These are phyloP conservation scores for Lentinula sp. DNA, from an alignment of 768 basidiomycete species.

Conservation along the genomic window DNA sequence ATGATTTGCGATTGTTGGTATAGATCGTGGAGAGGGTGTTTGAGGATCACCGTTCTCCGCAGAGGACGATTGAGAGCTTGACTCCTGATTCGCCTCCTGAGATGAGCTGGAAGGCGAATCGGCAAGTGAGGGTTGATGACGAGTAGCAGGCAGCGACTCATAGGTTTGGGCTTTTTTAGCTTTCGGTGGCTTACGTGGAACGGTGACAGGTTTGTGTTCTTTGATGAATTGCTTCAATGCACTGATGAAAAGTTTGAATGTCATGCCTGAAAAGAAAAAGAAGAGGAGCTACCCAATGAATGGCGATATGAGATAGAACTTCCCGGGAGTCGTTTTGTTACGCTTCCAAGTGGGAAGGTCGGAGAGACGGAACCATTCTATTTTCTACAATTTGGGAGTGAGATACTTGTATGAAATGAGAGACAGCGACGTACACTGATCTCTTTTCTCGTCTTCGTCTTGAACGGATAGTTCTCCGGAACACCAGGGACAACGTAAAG, in stretches of 20 bases:
- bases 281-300: slow-evolving; percentile 68
- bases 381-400: slow-evolving; percentile 54
- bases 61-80: slow-evolving; percentile 63
- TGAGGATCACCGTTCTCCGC: slow-evolving; percentile 55
- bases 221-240: slow-evolving; percentile 64
- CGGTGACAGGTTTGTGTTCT: slow-evolving; percentile 48
- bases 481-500: slow-evolving; percentile 87
- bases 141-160: slow-evolving; percentile 10
- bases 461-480: slow-evolving; percentile 82
- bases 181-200: slow-evolving; percentile 30
- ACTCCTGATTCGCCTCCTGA: slow-evolving; percentile 44
- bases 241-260: slow-evolving; percentile 23
- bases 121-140: slow-evolving; percentile 7
- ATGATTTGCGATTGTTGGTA: slow-evolving; percentile 30
- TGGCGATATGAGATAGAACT: slow-evolving; percentile 93
- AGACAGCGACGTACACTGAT: slow-evolving; percentile 67
- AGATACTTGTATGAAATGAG: slow-evolving; percentile 8
- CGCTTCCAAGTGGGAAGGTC: slow-evolving; percentile 94
- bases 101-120: slow-evolving; percentile 15
- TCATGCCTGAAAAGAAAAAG: slow-evolving; percentile 2
- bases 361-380: slow-evolving; percentile 88
- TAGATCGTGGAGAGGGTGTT: slow-evolving; percentile 58
- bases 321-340: slow-evolving; percentile 60
- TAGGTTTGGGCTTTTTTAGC: slow-evolving; percentile 19
- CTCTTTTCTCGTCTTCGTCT: slow-evolving; percentile 94